Conservation (phyloP, 495 filamentous ascomycete genomes). For the Neurospora sp. region DNA sequence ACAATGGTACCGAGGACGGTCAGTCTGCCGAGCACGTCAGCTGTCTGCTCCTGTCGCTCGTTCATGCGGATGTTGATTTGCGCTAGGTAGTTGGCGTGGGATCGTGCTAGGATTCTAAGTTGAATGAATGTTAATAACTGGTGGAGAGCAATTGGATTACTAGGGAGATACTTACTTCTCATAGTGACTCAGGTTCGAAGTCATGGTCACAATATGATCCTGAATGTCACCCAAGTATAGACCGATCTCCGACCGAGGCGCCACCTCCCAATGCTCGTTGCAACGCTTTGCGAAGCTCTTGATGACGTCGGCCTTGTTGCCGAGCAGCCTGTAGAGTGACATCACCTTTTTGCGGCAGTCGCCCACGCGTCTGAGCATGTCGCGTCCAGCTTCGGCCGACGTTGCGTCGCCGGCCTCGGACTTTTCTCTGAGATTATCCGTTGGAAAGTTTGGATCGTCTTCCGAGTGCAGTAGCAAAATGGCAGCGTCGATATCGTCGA, state of each 20-base stretch:
- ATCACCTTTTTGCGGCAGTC: constrained; percentile 96
- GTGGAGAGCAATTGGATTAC: not conserved
- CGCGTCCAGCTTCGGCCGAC: constrained; percentile 50
- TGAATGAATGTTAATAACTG: not conserved
- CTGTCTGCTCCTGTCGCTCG: constrained; percentile 91
- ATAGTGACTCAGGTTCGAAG: constrained; percentile 84
- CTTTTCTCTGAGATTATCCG: constrained; percentile 19
- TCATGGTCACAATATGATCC: constrained; percentile 98
- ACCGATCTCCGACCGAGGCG: constrained; percentile 88
- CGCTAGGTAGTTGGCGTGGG: constrained; percentile 92
- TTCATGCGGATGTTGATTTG: constrained; percentile 93
- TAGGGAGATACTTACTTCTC: constrained; percentile 59
- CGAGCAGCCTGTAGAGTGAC: constrained; percentile 79
- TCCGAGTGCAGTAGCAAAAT: constrained; percentile 66
- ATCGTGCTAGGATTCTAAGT: constrained; percentile 72
- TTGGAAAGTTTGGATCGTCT: constrained; percentile 16
- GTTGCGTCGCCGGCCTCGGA: constrained; percentile 27
- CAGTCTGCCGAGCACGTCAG: constrained; percentile 86
- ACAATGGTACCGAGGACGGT: constrained; percentile 96
- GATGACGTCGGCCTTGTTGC: constrained; percentile 97
- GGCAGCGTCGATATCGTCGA: constrained; percentile 77
- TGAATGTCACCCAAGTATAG: constrained; percentile 95
- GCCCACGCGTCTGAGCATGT: constrained; percentile 84
- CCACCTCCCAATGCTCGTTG: constrained; percentile 96
- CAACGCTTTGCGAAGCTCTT: constrained; percentile 98